Evolutionary conservation across 345 rosid genomes (phyloP), one percentile per base, ranked within the genome.

Genomic region (Lagerstroemia speciosa): DNA sequence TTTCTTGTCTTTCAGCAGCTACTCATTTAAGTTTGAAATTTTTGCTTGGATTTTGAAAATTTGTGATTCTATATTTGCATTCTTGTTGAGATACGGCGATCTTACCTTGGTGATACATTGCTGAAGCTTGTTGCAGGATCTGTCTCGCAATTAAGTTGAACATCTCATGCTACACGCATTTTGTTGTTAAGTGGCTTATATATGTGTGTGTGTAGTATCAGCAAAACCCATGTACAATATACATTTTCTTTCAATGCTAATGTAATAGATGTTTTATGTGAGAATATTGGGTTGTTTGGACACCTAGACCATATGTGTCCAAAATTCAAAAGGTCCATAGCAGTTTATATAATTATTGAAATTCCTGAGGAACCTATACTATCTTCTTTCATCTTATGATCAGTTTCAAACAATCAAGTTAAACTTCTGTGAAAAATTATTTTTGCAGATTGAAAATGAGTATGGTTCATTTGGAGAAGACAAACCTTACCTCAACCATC

Each of bases 391-490:
- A 64, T 24, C 29, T 67, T 48, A 9, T 45, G 58, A 15, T 27
- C 37, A 16, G 22, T 46, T 43, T 17, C 22, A 43, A 33, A 22
- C 67, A 6, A 1, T 31, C 46, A n/a, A 40, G 29, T 11, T 36
- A 16, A 64, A 5, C 46, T 37, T 24, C 6, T 15, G 6, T 20
- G 6, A 9, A n/a, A 20, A 20, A 19, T 34, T 64, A 10, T 0
- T 38, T 63, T 76, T 73, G 62, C 89, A 93, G 98, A 84, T 91
- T 69, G 97, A 93, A 85, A 90, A 93, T 84, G 98, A 93, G 80
- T 93, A 78, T 80, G 98, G 98, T 58, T 93, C 98, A 41, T 93
- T 80, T 84, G 98, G 97, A 64, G 83, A 87, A 64, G 98, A 93
- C 75, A 85, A 90, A 86, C 78, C 76, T 63, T 93, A 93, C 81